phyloP scores from a whole-genome alignment of 495 filamentous ascomycete species.

The Neurospora sp. region DNA sequence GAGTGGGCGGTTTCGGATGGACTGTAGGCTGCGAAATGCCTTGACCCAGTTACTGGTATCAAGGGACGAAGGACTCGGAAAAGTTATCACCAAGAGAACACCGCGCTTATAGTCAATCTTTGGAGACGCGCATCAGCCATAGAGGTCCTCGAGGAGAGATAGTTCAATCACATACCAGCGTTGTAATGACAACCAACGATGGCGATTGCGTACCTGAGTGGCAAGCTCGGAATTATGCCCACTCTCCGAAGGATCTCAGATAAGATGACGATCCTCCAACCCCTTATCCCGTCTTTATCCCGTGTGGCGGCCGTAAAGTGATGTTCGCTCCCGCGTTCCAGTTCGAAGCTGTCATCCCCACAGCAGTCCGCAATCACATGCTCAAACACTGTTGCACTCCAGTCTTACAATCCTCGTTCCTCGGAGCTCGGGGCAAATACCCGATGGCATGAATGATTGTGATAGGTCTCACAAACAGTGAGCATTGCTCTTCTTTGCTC shows the following conservation, averaged over 20 bases:
- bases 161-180: not conserved
- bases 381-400: not conserved
- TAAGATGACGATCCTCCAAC: not conserved
- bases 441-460: too few relatives aligned
- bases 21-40: not conserved
- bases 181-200: not conserved
- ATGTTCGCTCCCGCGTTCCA: not conserved
- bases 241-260: not conserved
- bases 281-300: not conserved
- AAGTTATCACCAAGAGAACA: not conserved
- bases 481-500: not conserved
- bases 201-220: not conserved
- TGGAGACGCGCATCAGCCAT: not conserved
- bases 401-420: too few relatives aligned
- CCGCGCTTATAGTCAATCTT: not conserved
- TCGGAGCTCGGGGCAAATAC: too few relatives aligned
- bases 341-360: not conserved
- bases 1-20: not conserved
- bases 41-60: not conserved
- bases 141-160: not conserved
- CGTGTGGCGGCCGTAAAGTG: not conserved
- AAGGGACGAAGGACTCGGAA: not conserved
- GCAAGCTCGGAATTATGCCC: not conserved
- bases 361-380: not conserved
- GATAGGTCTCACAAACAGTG: not conserved